Evolutionary conservation across 2,329 filamentous ascomycete genomes (phyloP), one percentile per base, ranked within the genome.

Genomic region (Cadophora gregata): DNA sequence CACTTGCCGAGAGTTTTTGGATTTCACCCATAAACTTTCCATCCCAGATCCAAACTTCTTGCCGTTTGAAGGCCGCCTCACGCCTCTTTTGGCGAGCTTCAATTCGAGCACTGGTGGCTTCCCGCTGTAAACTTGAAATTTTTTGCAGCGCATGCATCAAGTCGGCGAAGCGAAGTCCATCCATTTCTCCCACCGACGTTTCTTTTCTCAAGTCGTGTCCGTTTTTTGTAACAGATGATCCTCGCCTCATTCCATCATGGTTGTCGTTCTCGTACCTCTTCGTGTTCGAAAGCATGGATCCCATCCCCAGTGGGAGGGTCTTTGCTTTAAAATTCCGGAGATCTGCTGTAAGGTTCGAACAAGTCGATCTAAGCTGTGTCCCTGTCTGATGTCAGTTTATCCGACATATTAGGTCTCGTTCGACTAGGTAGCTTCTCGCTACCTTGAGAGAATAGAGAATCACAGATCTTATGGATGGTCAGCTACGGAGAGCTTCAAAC

Each of bases 11-110:
- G 8, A 73, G 51, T 48, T 45, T 21, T 63, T 75, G 73, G 21
- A 74, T 16, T 56, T 71, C 69, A 38, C 59, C 67, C 72, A 75
- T 74, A 29, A 74, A 72, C 36, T 67, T 68, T 14, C 63, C 70
- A 55, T 75, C 73, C 1, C 63, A 63, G 14, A 56, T 38, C 59
- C 69, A 73, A 3, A 74, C 68, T 36, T 64, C 47, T 5, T 69
- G 51, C 60, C 72, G 62, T 59, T 73, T 68, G 55, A 69, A 63
- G 0, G 60, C 63, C n/a, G 69, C 72, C 55, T 73, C 67, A 4
- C 72, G 67, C 51, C 66, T 68, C 31, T 71, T 73, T 42, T 74
- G 55, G n/a, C 73, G 66, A 50, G 64, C 67, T 58, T 67, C 47
- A 29, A 74, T 68, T 51, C 70, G 65, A 4, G 72, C 66, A 21